Conservation (phyloP, 768 basidiomycete species). For the Podaxis sp. region DNA sequence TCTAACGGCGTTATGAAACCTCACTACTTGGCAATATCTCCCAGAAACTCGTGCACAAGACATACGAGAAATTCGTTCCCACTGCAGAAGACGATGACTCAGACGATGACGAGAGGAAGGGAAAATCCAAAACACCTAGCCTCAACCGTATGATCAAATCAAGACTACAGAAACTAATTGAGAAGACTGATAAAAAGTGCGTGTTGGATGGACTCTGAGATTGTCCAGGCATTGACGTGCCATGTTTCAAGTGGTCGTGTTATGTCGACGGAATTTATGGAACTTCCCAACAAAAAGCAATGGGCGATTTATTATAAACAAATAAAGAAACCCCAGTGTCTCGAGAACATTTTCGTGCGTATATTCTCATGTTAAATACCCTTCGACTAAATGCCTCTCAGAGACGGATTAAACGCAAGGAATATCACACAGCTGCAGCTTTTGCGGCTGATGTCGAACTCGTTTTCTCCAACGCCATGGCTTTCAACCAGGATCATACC, state of each 20-base stretch:
- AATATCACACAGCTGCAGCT: constrained; percentile 60
- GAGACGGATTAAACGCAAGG: constrained; percentile 80
- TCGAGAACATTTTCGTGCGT: constrained; percentile 74
- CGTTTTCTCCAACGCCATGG: constrained; percentile 84
- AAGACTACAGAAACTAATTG: constrained; percentile 67
- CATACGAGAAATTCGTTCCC: constrained; percentile 42
- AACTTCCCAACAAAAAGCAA: constrained; percentile 71
- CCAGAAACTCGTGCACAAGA: constrained; percentile 49
- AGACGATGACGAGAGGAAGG: constrained; percentile 33
- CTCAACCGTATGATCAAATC: constrained; percentile 63
- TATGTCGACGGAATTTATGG: constrained; percentile 75
- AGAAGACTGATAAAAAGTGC: constrained; percentile 68
- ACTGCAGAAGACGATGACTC: constrained; percentile 34
- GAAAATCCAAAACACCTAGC: constrained; percentile 56
- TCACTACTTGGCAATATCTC: constrained; percentile 1
- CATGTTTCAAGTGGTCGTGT: constrained; percentile 50
- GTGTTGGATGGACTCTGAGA: constrained; percentile 20
- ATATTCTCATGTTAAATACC: background rate
- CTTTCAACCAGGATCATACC: constrained; percentile 85
- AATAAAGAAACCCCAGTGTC: constrained; percentile 75
- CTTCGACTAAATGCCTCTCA: constrained; percentile 26
- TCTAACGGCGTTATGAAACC: background rate
- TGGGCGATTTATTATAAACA: constrained; percentile 79
- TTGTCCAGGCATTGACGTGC: background rate
- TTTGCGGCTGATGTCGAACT: constrained; percentile 87